phyloP scores from a whole-genome alignment of 345 rosid genomes.

The Lumnitzera racemosa region DNA sequence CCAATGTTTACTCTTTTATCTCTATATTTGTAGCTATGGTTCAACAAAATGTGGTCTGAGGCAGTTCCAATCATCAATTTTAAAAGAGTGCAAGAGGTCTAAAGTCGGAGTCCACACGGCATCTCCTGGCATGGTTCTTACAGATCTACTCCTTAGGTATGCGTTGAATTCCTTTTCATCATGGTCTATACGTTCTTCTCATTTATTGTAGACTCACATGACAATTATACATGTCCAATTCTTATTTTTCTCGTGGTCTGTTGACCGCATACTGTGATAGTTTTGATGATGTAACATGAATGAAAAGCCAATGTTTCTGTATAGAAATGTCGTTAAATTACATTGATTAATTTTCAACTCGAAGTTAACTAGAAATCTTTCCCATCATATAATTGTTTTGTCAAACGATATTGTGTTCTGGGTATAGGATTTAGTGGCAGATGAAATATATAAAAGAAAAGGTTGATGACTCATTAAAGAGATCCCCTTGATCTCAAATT shows the following conservation, averaged over 20 bases:
- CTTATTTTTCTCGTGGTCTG: neutral
- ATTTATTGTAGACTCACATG: neutral
- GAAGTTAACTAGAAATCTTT: no score
- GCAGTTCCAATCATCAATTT: constrained; percentile 79
- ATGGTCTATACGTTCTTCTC: neutral
- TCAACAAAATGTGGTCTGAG: constrained; percentile 96
- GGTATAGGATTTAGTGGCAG: no score
- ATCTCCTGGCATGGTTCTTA: constrained; percentile 97
- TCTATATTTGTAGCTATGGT: constrained; percentile 56
- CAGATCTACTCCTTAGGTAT: constrained; percentile 84
- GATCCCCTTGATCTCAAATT: no score
- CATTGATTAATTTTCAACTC: no score
- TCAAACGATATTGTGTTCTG: no score
- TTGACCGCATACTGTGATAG: neutral
- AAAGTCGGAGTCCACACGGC: constrained; percentile 90
- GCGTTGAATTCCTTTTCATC: neutral
- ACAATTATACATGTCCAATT: neutral
- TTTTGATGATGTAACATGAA: no score
- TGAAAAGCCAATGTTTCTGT: no score
- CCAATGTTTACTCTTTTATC: constrained; percentile 5
- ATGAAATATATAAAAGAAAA: no score
- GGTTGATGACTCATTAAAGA: no score
- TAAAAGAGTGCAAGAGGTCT: constrained; percentile 73
- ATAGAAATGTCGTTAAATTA: no score
- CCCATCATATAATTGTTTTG: no score